Evolutionary conservation across 306 rosid species (phyloP).

Genomic region (Datisca glomerata): DNA sequence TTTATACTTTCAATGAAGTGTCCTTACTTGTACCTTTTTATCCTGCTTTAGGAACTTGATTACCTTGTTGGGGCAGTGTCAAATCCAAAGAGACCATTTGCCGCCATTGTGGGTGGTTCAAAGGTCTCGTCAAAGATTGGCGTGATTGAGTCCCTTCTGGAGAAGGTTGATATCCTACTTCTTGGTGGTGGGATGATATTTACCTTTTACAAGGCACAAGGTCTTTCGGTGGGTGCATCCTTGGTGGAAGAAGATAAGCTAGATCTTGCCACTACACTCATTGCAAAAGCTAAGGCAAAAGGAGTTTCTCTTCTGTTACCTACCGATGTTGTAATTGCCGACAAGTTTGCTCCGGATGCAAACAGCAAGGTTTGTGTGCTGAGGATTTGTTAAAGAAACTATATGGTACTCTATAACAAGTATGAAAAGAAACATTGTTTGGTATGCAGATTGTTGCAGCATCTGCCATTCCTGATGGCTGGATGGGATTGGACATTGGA

Average conservation of each 20-base stretch:
- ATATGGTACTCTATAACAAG: not conserved
- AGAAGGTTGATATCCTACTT: constrained; percentile 74
- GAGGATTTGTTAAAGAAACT: constrained; percentile 3
- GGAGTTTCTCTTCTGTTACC: constrained; percentile 97
- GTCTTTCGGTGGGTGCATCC: constrained; percentile 94
- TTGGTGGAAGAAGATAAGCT: constrained; percentile 94
- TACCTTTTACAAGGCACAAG: constrained; percentile 99
- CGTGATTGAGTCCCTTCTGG: constrained; percentile 89
- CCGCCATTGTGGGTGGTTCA: constrained; percentile 99
- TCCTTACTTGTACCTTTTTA: too few species aligned
- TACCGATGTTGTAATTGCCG: constrained; percentile 81
- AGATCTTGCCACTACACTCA: constrained; percentile 74
- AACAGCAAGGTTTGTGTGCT: constrained; percentile 79
- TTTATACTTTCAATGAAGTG: too few species aligned
- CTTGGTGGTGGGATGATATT: constrained; percentile 99
- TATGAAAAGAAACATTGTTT: constrained; percentile 11
- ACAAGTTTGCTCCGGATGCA: constrained; percentile 98
- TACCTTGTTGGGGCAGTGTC: constrained; percentile 99
- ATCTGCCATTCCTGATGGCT: constrained; percentile 93
- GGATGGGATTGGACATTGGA: constrained; percentile 99
- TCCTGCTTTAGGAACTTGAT: constrained; percentile 75
- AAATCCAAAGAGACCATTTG: constrained; percentile 88
- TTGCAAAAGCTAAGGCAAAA: constrained; percentile 80
- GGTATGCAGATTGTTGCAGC: constrained; percentile 70
- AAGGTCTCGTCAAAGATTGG: constrained; percentile 98